Base-by-base conservation (phyloP, 2,329 filamentous ascomycete species). In the Coniella lustricola region DNA sequence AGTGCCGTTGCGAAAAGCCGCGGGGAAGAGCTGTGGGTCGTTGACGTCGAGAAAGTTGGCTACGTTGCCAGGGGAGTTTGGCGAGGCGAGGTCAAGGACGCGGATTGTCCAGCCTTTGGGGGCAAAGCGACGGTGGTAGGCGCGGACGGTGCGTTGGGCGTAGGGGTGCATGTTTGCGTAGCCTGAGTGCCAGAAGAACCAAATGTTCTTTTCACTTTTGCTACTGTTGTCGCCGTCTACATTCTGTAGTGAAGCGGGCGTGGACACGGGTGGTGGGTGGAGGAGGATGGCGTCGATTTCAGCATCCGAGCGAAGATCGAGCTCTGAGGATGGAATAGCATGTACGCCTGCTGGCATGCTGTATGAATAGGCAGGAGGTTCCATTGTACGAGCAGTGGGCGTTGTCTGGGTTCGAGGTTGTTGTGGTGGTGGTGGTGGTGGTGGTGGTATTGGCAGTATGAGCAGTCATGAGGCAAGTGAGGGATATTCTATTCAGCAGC, bases 121-220 rank as follows among this genome's bases (percentile, higher is more conserved):
- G 0, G 68, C 65, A 46, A 77, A 69, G n/a, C 76, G 71, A 2
- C 75, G 68, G 55, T 79, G 66, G 70, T 75, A 80, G 44, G 72
- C 66, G 35, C 74, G 67, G 22, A 80, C 64, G 51, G 73, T 79
- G 35, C 77, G 74, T 49, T 73, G 63, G 4, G 71, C 66, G 57
- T 78, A 79, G 0, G 67, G 65, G 49, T 76, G 72, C 68, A 80
- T 73, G 21, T 60, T 62, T 3, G 54, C 37, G 55, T 70, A 74
- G 22, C 76, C 76, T 3, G 62, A 62, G 57, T 79, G 68, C 77
- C 77, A 81, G 62, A 77, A 81, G 57, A 78, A 76, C 69, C 75
- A 81, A 21, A 80, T 63, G 41, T 78, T 77, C 58, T 79, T 79
- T 39, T 71, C 67, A 25, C 62, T 59, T 0, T n/a, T n/a, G n/a